These are phyloP conservation scores for Letharia lupina DNA, from an alignment of 495 filamentous ascomycete genomes.

Conservation along the genomic window DNA sequence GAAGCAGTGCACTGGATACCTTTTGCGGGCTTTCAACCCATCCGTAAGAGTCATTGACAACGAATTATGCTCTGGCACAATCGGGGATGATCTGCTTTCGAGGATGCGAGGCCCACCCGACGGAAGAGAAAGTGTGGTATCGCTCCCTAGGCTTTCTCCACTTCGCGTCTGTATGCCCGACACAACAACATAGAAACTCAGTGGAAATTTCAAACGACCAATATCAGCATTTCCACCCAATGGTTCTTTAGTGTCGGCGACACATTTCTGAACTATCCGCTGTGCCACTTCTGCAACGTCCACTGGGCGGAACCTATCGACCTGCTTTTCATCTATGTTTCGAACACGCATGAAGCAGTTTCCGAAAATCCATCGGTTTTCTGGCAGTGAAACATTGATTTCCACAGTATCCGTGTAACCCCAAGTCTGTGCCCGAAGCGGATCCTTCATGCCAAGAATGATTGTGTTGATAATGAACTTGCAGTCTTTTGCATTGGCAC, in stretches of 20 bases:
- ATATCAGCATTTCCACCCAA: not conserved
- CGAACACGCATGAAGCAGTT: not conserved
- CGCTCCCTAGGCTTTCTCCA: not conserved
- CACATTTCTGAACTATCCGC: not conserved
- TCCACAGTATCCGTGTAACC: not conserved
- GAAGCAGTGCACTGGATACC: not conserved
- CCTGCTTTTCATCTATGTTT: not conserved
- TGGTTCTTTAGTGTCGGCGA: not conserved
- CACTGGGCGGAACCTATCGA: not conserved
- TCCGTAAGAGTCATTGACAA: not conserved
- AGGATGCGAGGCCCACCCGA: not conserved
- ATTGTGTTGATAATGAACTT: not conserved
- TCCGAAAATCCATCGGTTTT: not conserved
- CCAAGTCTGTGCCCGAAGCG: not conserved
- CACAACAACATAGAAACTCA: not conserved
- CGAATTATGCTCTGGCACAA: not conserved
- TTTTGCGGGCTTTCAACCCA: not conserved
- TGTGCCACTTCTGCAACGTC: conserved; percentile 1
- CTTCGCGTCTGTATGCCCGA: not conserved
- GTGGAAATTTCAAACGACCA: not conserved
- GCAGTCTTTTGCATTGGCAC: not conserved
- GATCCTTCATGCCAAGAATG: not conserved
- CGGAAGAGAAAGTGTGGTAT: not conserved
- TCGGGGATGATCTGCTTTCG: not conserved
- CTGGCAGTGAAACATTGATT: not conserved